Conservation (phyloP, 1,139 yeast genomes). For the Geotrichum carabidarum region DNA sequence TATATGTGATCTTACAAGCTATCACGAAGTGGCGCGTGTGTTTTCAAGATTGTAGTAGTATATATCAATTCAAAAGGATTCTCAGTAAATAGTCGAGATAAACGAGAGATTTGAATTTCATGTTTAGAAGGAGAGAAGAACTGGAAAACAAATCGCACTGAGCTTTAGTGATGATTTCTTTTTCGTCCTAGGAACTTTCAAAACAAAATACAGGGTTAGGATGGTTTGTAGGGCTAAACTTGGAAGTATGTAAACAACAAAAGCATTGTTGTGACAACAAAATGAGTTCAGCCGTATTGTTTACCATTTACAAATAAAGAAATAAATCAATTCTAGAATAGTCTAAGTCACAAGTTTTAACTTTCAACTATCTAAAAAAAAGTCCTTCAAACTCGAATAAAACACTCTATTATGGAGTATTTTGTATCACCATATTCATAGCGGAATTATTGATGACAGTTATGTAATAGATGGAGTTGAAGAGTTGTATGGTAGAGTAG, state of each 20-base stretch:
- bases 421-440: too few species aligned
- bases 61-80: neutral
- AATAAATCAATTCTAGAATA: neutral
- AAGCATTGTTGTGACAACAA: slow-evolving; percentile 6
- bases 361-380: too few species aligned
- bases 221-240: neutral
- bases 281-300: slow-evolving; percentile 11
- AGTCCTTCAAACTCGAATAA: too few species aligned
- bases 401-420: too few species aligned
- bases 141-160: neutral
- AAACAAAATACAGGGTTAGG: neutral
- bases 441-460: too few species aligned
- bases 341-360: too few species aligned
- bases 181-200: neutral
- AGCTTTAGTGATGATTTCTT: slow-evolving; percentile 3
- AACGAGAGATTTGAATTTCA: neutral
- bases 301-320: neutral
- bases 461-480: too few species aligned
- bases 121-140: neutral
- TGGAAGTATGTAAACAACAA: slow-evolving; percentile 7
- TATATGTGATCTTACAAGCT: neutral
- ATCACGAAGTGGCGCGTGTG: neutral
- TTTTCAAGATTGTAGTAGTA: neutral
- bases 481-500: too few species aligned
- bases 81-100: neutral